These are phyloP conservation scores for Parmales sp. DNA, from an alignment of 108 stramenopile species.

Conservation along the genomic window DNA sequence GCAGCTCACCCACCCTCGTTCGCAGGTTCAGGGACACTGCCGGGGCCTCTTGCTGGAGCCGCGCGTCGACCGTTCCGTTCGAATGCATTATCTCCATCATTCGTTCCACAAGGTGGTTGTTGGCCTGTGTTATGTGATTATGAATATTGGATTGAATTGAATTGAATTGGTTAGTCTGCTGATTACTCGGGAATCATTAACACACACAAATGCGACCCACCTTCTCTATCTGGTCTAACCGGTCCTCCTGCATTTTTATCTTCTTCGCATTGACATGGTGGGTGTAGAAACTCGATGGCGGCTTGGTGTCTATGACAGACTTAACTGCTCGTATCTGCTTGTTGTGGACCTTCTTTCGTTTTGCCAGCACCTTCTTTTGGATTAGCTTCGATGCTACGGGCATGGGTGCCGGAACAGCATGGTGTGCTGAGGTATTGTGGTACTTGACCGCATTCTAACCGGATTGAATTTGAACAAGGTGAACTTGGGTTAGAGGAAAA, in stretches of 20 bases:
- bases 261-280: not conserved
- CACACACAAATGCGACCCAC: too few species aligned
- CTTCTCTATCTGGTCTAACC: not conserved
- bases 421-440: not conserved
- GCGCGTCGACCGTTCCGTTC: not conserved
- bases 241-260: not conserved
- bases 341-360: not conserved
- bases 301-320: not conserved
- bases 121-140: too few species aligned
- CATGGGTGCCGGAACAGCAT: not conserved
- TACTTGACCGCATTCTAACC: not conserved
- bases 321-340: not conserved
- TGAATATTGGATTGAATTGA: too few species aligned
- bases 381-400: not conserved
- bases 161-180: too few species aligned
- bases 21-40: not conserved
- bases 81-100: not conserved
- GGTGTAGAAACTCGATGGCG: not conserved
- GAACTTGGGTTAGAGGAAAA: too few species aligned
- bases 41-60: not conserved
- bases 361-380: not conserved
- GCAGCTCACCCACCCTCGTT: not conserved
- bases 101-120: not conserved
- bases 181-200: too few species aligned
- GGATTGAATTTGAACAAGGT: too few species aligned